Base-by-base conservation (phyloP, 2,329 filamentous ascomycete genomes). In the Incumbomyces lentus region DNA sequence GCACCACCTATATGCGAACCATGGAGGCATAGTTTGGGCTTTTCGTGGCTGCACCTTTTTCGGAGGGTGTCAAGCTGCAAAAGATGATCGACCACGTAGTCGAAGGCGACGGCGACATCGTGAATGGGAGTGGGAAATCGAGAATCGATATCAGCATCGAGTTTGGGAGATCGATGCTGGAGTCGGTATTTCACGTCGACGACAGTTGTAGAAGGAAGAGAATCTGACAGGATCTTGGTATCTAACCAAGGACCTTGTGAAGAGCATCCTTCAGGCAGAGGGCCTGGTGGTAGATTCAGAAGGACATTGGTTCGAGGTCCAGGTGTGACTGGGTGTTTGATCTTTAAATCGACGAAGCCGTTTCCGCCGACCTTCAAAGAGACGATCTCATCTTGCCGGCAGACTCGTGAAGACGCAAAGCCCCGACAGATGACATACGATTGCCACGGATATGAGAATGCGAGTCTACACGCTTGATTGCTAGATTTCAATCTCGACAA, bases 1-100 rank as follows among this genome's bases (percentile, higher is more conserved):
- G 65, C 68, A 14, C 67, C 68, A 1, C 64, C 64, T 16, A 65
- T 61, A 41, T 63, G 59, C 29, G 60, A 60, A 18, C 64, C 62
- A 38, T 63, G 57, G 44, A 59, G 62, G 33, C 51, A 49, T 49
- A 58, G 53, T 34, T 41, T 52, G 2, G 53, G 50, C 12, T 33
- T 7, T 18, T 44, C 29, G 18, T 48, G 35, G 6, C 49, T 46
- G 12, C 18, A 18, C 14, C 50, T 14, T 14, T 11, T 19, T 13
- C n/a, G 5, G n/a, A 7, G 3, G 7, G 26, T 16, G n/a, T 46
- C 34, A 8, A 34, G 35, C 14, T 10, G 29, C 33, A 16, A 22
- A 7, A 40, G 10, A 2, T 29, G 7, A 6, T 40, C 29, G 12
- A 48, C 48, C n/a, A 58, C 42, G 35, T 53, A 53, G 29, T 48